Evolutionary conservation across 1,284 basidiomycete species (phyloP), one percentile per base, ranked within the genome.

Genomic region (Schizophyllum amplum): DNA sequence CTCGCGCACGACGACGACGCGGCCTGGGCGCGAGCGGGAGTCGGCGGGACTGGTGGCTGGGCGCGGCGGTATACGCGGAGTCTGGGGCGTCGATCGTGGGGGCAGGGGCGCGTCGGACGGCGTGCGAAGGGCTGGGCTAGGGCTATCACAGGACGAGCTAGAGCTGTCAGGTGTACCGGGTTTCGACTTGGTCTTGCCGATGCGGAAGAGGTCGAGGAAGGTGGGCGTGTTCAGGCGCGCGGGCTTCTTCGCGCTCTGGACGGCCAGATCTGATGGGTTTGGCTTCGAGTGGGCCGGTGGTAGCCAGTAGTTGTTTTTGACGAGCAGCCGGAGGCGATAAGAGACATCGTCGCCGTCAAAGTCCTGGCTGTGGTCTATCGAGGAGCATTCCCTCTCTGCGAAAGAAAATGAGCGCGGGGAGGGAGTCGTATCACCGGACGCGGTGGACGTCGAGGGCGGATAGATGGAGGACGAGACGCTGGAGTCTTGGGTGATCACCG

Each of bases 251-350:
- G 33, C 17, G 63, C 79, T 83, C 21, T 71, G 63, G 55, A 71
- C 64, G 13, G 80, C 76, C 59, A 88, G 80, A 54, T 83, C 81
- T 47, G 81, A 75, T 1, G 81, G 80, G 7, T 79, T 81, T 2
- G 89, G 89, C 65, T 92, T 92, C 47, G 83, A 77, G 65, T 92
- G 89, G 0, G 90, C 89, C 11, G 89, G 90, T 4, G 89, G 89
- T 47, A 92, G 80, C 66, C 88, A 92, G 66, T 92, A 92, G 65
- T 77, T 90, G 71, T 92, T 92, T 68, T 86, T 87, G 56, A 92
- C 83, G 49, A 92, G 80, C 53, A 92, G 76, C 49, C 83, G 83
- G 20, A 92, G 79, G 24, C 89, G 85, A 71, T 90, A 87, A 23
- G 87, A 84, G 33, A 92, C 88, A 65, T 92, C 89, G 68, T 92